Evolutionary conservation across 1,284 basidiomycete species (phyloP).

Genomic region (Blastosporella zonata): DNA sequence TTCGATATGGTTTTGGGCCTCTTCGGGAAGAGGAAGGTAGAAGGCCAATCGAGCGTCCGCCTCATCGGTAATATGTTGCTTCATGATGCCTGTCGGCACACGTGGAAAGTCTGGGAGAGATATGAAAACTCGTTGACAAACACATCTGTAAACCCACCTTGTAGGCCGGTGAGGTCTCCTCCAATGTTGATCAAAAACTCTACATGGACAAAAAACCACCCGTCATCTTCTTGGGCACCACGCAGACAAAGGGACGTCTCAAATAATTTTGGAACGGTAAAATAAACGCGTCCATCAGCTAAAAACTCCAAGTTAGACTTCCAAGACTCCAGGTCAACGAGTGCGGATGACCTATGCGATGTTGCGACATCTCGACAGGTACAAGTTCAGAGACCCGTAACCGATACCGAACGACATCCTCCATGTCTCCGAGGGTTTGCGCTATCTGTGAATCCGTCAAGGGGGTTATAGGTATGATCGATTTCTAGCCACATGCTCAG

Average conservation of each 20-base stretch:
- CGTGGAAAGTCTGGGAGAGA: constrained; percentile 61
- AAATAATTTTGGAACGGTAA: constrained; percentile 74
- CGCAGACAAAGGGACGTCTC: constrained; percentile 70
- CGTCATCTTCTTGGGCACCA: constrained; percentile 62
- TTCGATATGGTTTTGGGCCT: constrained; percentile 38
- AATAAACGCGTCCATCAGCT: constrained; percentile 78
- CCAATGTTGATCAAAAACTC: constrained; percentile 76
- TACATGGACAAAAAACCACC: constrained; percentile 81
- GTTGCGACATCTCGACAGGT: constrained; percentile 72
- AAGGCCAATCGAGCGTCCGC: constrained; percentile 63
- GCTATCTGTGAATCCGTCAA: constrained; percentile 66
- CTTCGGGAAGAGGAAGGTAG: constrained; percentile 51
- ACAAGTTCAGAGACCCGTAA: constrained; percentile 72
- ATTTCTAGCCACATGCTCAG: constrained; percentile 46
- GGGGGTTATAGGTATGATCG: constrained; percentile 62
- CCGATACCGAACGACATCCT: constrained; percentile 74
- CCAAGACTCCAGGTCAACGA: background rate
- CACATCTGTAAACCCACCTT: constrained; percentile 42
- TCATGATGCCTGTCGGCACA: constrained; percentile 59
- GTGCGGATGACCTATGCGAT: constrained; percentile 55
- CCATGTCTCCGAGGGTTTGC: constrained; percentile 67
- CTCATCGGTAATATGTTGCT: constrained; percentile 68
- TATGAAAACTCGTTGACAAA: constrained; percentile 1
- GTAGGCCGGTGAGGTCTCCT: constrained; percentile 66
- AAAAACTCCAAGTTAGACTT: constrained; percentile 6